Base-by-base conservation (phyloP, 305 asterid genomes). In the Coffea humblotiana region DNA sequence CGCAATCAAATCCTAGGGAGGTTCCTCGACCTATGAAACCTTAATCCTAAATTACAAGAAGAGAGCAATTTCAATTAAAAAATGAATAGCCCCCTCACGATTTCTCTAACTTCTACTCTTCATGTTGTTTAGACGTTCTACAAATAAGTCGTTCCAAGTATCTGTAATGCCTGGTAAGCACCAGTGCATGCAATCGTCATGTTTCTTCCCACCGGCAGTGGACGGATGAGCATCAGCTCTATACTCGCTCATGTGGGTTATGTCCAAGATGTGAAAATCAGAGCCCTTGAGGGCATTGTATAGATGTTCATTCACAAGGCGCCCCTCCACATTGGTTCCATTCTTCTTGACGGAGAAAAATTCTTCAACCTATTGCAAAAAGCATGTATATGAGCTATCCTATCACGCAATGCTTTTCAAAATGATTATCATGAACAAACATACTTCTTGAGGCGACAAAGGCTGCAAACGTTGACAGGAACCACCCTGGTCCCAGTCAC, bases 131-230 rank as follows among this genome's bases (percentile, higher is more conserved):
- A 94, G 74, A 74, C 88, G 93, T 72, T 94, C 87, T 43, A 90
- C 70, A 80, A 94, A 87, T 85, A 92, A 84, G 89, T 96, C 98
- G 73, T 90, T 96, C 97, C 99, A 96, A n/a, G 91, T 91, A 88
- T 96, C 97, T 27, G 97, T 90, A 40, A 94, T 88, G 77, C 99
- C 98, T 0, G 99, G 99, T 83, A 92, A 88, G 88, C 98, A 96
- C 97, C 99, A 94, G 78, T 94, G 99, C 99, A 96, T 92, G 88
- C 99, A 94, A 81, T 96, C 99, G 54, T 91, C 92, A 25, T 94
- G 99, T 79, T 85, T 86, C 83, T 94, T 96, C 61, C 98, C 98
- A 79, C 99, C 98, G 16, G 97, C 89, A 5, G 90, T 69, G n/a
- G 97, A 87, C 56, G 98, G 99, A 84, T 94, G 98, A 60, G 95